Evolutionary conservation across 345 rosid species (phyloP), one percentile per base, ranked within the genome.

Genomic region (Populus nigra): DNA sequence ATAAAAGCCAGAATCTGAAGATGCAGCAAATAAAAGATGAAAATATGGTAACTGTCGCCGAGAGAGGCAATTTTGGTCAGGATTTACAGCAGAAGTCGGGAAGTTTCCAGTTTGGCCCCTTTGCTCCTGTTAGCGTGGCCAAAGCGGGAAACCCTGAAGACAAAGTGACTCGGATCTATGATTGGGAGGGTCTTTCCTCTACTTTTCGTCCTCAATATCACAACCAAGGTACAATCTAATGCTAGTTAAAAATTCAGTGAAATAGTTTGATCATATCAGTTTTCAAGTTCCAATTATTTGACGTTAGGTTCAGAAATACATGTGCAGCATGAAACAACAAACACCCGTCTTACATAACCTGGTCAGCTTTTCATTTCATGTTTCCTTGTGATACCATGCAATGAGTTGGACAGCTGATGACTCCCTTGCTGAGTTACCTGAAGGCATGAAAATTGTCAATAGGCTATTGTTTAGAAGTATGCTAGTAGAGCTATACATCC

Each of bases 101-200:
- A 59, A 68, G 66, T 67, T 78, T 71, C 70, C 77, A 75, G 65
- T 82, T 82, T 82, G 85, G 82, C 36, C 85, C 85, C 27, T 82
- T 82, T 61, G 79, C 82, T 49, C 79, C 85, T 5, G 65, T 43
- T 72, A 66, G 55, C 41, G 50, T 39, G 50, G 43, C 69, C 38
- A 71, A 38, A 74, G 38, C 7, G 36, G 31, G 75, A 50, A 72
- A 65, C 33, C 36, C 69, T 68, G 82, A 65, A 76, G 68, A 72
- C 4, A 68, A 67, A 71, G 66, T 5, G 15, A 13, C 68, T 35
- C 67, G 68, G 62, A 27, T 50, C 61, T 74, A 67, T 75, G 82
- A 78, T 31, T 78, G 77, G 82, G 85, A 78, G 29, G 76, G 39
- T 71, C 85, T 82, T 67, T 62, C 77, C 36, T 36, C 85, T 29